Base-by-base conservation (phyloP, 2,329 filamentous ascomycete genomes). In the Aquanectria penicillioides region DNA sequence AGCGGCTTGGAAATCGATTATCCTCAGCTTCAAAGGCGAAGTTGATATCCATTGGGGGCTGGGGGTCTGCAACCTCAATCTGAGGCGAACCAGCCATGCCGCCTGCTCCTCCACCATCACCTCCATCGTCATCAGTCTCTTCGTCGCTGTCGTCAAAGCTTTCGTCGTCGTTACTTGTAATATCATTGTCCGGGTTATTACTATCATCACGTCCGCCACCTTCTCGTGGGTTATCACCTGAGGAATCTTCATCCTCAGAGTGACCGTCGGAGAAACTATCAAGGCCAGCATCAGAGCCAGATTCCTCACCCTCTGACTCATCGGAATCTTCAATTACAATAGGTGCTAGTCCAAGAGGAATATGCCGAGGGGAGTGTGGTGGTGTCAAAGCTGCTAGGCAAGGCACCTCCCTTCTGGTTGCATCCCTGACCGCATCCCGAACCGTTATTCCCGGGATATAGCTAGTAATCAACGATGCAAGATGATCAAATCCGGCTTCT, bases 401-500 rank as follows among this genome's bases (percentile, higher is more conserved):
- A 15, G 37, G 13, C 20, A 22, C 18, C 10, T 15, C 15, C 8
- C 52, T 36, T n/a, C 31, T 28, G 10, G 63, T 9, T 5, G 59
- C 25, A 3, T 7, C 6, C 22, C 54, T 28, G 4, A 65, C 41
- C 8, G 3, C 11, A 10, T 36, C n/a, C 5, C 57, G 18, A 6
- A 60, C 40, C n/a, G n/a, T n/a, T n/a, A n/a, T 11, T 31, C 25
- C 15, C 8, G 65, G 61, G 1, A 23, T 25, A 17, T 57, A 67
- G 3, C 15, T 41, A 0, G 2, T 5, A 15, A 67, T 9, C 2
- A 75, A 8, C 1, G 68, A 65, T 3, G 62, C 57, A 0, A 76
- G 57, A 18, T 65, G 64, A 1, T 54, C 47, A 11, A 73, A 47
- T 3, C 47, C 40, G 1, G 73, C 69, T 2, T 41, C 43, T 1